Evolutionary conservation across 116 monocot species (phyloP), one percentile per base, ranked within the genome.

Genomic region (Cymodocea nodosa): DNA sequence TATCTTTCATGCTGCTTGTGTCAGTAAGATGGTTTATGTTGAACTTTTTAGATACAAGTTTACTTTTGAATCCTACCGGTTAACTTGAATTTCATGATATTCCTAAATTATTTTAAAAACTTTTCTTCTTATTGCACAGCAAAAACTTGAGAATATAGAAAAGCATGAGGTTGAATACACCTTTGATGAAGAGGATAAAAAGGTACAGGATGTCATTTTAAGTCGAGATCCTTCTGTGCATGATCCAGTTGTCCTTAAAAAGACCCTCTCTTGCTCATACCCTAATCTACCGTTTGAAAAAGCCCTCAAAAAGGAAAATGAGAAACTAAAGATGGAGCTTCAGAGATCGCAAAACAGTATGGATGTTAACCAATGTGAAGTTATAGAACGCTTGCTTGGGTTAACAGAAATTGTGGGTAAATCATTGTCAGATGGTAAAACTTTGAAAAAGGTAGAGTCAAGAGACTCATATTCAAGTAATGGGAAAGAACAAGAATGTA

Each of bases 101-200:
- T 44, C 44, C 11, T 44, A 11, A 44, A 44, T 6, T 44, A 44
- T 44, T 61, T 61, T 61, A 4, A 16, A 7, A n/a, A 18, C 18
- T 16, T 37, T 35, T 40, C 36, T 48, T 49, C 49, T 49, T 49
- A 52, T 58, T 48, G 64, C 2, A 23, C 78, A 94, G 94, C 87
- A 89, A 59, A 82, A 77, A 44, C 64, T 94, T 52, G 89, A 89
- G 56, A 79, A 82, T 60, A 94, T 94, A 71, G 84, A 89, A 64
- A 82, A 69, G 71, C 89, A 94, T 76, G 73, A 87, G 60, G 60
- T 82, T 30, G 94, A 94, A 73, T 94, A 94, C 65, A 89, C 86
- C 56, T 75, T 94, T 15, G 89, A 86, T 79, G 94, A 94, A 55
- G 89, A 89, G 69, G 89, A 94, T 57, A 84, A 66, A 71, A 78